Percentiles rank a stretch among this genome's conserved stretches.
Conservation (phyloP, 1,284 basidiomycete species). For the Meripilus lineatus region DNA sequence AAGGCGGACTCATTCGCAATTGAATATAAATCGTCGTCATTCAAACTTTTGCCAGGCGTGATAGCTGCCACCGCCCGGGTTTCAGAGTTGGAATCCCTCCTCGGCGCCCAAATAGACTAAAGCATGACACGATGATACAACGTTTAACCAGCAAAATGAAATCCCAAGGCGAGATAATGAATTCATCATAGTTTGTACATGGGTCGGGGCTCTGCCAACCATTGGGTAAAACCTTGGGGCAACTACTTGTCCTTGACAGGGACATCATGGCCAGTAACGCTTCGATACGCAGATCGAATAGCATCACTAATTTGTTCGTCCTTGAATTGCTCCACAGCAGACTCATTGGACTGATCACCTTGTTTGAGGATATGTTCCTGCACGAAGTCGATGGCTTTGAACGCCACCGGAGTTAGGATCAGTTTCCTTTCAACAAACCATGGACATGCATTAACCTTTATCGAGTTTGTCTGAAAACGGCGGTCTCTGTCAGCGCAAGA, state of each 20-base stretch:
- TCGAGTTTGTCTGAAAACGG: conserved; percentile 16
- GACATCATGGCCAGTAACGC: conserved; percentile 26
- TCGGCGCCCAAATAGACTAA: too few relatives aligned
- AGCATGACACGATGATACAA: too few relatives aligned
- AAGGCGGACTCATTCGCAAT: too few relatives aligned
- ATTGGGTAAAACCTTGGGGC: too few relatives aligned
- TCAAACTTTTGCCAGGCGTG: too few relatives aligned
- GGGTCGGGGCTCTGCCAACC: too few relatives aligned
- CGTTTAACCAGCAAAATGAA: too few relatives aligned
- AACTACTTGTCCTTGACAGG: conserved; percentile 25
- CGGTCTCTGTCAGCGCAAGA: not conserved
- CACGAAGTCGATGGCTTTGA: conserved; percentile 34
- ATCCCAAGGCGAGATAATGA: too few relatives aligned
- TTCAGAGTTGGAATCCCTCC: too few relatives aligned
- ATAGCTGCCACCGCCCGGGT: too few relatives aligned
- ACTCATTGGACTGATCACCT: conserved; percentile 35
- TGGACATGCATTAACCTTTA: conserved; percentile 13
- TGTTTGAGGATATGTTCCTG: conserved; percentile 36
- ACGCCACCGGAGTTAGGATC: not conserved
- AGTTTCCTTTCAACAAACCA: not conserved
- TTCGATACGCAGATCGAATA: conserved; percentile 28
- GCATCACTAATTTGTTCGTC: conserved; percentile 34
- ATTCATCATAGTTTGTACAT: too few relatives aligned
- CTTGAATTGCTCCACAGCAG: conserved; percentile 35
- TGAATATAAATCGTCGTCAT: too few relatives aligned